Conservation (phyloP, 2,329 filamentous ascomycete species). For the Fusarium phyllophilum region DNA sequence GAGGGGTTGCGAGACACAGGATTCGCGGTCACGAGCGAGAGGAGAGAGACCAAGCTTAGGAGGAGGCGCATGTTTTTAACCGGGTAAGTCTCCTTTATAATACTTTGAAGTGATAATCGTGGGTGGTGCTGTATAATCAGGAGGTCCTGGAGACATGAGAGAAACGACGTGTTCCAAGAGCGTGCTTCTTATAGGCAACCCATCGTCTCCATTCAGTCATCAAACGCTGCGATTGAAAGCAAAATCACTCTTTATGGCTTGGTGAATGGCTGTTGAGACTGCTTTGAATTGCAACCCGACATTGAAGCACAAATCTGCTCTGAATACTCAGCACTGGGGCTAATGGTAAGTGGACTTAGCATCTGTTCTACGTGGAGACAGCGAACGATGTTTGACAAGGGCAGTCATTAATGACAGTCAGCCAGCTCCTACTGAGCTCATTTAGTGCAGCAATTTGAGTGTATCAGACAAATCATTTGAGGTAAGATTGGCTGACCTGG, state of each 20-base stretch:
- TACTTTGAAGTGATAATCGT: not conserved
- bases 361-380: accelerated
- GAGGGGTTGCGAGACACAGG: not conserved
- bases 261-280: not conserved
- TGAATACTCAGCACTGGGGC: not conserved
- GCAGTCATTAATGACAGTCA: accelerated
- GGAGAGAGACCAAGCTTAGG: not conserved
- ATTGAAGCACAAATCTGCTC: not conserved
- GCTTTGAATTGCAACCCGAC: not conserved
- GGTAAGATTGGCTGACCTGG: not conserved
- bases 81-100: not conserved
- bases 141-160: not conserved
- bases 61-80: not conserved
- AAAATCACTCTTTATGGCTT: not conserved
- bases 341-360: accelerated
- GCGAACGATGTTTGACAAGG: too few species aligned
- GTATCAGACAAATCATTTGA: not conserved
- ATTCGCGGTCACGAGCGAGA: not conserved
- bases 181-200: not conserved
- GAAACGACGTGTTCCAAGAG: not conserved
- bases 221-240: not conserved
- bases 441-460: not conserved
- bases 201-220: not conserved
- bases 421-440: too few species aligned
- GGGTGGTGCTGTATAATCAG: not conserved